Evolutionary conservation across 352 stramenopile species (phyloP), one percentile per base, ranked within the genome.

Genomic region (Globisporangium nodosum): DNA sequence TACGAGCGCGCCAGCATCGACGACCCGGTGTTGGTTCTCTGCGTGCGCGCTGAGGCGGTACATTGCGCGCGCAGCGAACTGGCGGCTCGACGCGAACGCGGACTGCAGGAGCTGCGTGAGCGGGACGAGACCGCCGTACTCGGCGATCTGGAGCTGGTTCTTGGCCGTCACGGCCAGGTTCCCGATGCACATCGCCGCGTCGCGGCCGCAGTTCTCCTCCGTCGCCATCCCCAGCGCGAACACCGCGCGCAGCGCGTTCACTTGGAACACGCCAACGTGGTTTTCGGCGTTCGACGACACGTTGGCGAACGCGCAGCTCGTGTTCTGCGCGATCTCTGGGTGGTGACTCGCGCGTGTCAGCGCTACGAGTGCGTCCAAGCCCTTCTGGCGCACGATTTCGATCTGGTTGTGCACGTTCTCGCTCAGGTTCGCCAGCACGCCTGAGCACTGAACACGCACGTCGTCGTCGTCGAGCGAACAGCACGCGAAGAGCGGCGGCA

Each of bases 261-360:
- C 60, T 15, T 78, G 76, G 65, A 98, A 98, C 21, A 96, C 83
- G 0, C 75, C 83, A 15, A 93, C 67, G 46, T 96, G 87, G 61
- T 97, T 97, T 54, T 98, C 92, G 1, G 89, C 74, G 50, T 98
- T 97, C 52, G 90, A 94, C 8, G 92, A 97, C 37, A 98, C 61
- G 46, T 94, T 94, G 7, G 88, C 90, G 58, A 98, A 97, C 33
- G 82, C 68, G 21, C 92, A 87, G 31, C 92, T 95, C 50, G 88
- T 90, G 65, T 98, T 81, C 13, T 88, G 74, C n/a, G 87, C 84
- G 20, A 96, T 92, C 55, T 92, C 79, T 7, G 64, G 45, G 64
- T 93, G 73, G 50, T 94, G 66, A 30, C 74, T 72, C 45, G 86
- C 81, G 31, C 72, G 71, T 20, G 68, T 64, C 15, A 96, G 82